These are phyloP conservation scores for Mycena galopus DNA, from an alignment of 768 basidiomycete species.

Conservation along the genomic window DNA sequence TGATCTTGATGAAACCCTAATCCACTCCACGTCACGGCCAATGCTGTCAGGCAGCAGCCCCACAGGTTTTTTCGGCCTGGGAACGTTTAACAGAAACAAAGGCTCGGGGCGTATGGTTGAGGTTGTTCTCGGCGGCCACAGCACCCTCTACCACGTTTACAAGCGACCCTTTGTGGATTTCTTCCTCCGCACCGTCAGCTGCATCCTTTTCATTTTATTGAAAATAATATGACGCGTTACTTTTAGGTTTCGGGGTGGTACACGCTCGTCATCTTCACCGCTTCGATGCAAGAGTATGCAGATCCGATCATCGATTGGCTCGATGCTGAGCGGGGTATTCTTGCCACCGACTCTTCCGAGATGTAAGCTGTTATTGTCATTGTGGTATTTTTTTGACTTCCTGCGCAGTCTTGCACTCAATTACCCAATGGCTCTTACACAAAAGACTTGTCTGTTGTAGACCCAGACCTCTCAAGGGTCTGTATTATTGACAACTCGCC, in stretches of 20 bases:
- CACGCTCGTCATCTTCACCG: conserved; percentile 98
- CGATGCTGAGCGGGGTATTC: conserved; percentile 92
- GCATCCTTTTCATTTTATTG: background rate
- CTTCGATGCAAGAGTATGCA: conserved; percentile 99
- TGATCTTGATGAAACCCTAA: conserved; percentile 98
- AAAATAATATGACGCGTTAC: conserved; percentile 40
- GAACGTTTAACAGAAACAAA: conserved; percentile 68
- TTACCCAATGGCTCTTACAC: conserved; percentile 94
- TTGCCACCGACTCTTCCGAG: conserved; percentile 93
- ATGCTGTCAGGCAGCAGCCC: conserved; percentile 63
- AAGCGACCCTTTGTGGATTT: conserved; percentile 98
- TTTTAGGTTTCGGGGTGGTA: conserved; percentile 97
- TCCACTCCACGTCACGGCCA: conserved; percentile 94
- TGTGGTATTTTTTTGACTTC: conserved; percentile 25
- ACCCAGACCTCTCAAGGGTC: conserved; percentile 91
- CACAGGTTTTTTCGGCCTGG: conserved; percentile 73
- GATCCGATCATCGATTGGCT: conserved; percentile 99
- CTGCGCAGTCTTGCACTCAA: conserved; percentile 86
- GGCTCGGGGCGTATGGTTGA: conserved; percentile 91
- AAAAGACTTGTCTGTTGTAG: conserved; percentile 91
- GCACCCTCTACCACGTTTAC: conserved; percentile 97
- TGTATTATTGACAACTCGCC: conserved; percentile 98
- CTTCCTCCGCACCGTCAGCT: conserved; percentile 85
- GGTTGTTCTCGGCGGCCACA: conserved; percentile 89
- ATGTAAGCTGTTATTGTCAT: conserved; percentile 65